Evolutionary conservation across 2,329 filamentous ascomycete species (phyloP).

Genomic region (Nemania sp.): DNA sequence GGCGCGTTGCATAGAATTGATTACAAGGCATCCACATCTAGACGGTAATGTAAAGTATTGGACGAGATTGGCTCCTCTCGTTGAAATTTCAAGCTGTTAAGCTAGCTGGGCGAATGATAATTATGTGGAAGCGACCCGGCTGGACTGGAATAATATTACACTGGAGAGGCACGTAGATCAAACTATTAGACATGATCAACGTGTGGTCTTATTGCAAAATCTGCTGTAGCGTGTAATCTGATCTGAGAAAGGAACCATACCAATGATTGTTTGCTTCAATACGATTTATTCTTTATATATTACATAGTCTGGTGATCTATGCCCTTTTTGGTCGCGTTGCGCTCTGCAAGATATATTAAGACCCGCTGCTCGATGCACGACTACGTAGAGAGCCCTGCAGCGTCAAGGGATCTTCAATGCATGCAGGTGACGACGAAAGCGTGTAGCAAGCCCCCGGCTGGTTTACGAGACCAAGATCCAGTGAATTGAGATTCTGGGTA

Average conservation of each 20-base stretch:
- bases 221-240: no score
- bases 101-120: no score
- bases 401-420: neutral
- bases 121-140: neutral
- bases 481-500: neutral
- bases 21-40: no score
- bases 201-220: no score
- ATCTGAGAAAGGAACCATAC: no score
- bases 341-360: neutral
- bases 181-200: no score
- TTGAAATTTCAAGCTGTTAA: neutral
- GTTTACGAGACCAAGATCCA: neutral
- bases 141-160: neutral
- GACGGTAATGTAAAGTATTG: neutral
- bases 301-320: no score
- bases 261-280: no score
- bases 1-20: neutral
- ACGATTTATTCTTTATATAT: no score
- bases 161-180: no score
- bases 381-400: slow-evolving; percentile 11
- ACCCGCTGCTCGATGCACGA: neutral
- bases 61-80: neutral
- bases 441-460: no score
- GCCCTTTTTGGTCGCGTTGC: no score
- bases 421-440: neutral